Evolutionary conservation across 2,329 filamentous ascomycete species (phyloP), one percentile per base, ranked within the genome.

Genomic region (Fusarium sp.): DNA sequence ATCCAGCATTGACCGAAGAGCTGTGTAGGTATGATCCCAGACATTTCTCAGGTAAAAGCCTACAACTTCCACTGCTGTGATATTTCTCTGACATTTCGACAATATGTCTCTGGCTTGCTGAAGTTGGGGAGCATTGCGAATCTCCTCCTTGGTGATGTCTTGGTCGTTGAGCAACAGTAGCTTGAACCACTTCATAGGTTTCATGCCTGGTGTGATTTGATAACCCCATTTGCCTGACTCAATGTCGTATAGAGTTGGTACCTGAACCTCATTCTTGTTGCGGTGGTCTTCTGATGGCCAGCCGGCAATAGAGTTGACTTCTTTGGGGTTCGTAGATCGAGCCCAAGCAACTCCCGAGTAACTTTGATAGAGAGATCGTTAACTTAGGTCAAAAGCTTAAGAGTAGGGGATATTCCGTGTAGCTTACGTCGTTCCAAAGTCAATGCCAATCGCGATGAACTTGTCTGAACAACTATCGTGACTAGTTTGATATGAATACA

Each of bases 271-370:
- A 8, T 29, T 7, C n/a, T 15, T 23, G 29, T 39, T 66, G 10
- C 42, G 49, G 12, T 31, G 26, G 9, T 56, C 38, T 0, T 21
- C 41, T 2, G 62, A 52, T 1, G 62, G 12, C 65, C 65, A 68
- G 3, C 39, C 65, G 2, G 12, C 26, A 6, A 68, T 66, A 3
- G 54, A 9, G 4, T 57, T n/a, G 13, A 66, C 13, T 4, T 58
- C 41, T 1, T 47, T 48, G 1, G 65, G 65, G 1, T 28, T 20
- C 4, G 21, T 57, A 13, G 65, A 68, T 12, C 20, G 29, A 13
- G 65, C 62, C 65, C 62, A 68, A 3, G 41, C 66, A 49, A 68
- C 65, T 1, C 62, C 57, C 2, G 62, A 66, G 54, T 56, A 68
- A 11, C 62, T 68, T 18, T 35, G 11, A n/a, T 11, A 23, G 3